Evolutionary conservation across 495 filamentous ascomycete genomes (phyloP).

Genomic region (Staphylotrichum tortipilum): DNA sequence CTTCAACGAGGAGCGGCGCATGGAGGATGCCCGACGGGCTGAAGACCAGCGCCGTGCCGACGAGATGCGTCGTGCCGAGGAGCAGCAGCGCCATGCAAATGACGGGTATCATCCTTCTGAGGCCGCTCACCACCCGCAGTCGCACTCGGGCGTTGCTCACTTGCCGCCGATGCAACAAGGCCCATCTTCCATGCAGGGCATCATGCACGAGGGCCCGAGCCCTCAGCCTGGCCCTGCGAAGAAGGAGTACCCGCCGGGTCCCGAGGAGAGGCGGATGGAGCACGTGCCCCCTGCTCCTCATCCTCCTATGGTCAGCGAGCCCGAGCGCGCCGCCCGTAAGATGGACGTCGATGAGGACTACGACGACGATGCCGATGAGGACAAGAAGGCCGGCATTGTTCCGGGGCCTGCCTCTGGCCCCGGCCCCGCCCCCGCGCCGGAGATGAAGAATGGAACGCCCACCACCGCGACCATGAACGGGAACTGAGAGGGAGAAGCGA

Average conservation of each 20-base stretch:
- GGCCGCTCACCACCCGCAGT: constrained; percentile 76
- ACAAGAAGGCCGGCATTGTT: constrained; percentile 48
- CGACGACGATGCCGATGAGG: constrained; percentile 82
- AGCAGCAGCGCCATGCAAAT: constrained; percentile 61
- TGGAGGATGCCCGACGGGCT: constrained; percentile 32
- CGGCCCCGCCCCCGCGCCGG: constrained; percentile 22
- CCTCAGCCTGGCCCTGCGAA: constrained; percentile 39
- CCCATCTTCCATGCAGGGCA: constrained; percentile 47
- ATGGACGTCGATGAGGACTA: constrained; percentile 98
- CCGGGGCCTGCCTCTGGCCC: constrained; percentile 25
- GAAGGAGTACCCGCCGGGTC: constrained; percentile 51
- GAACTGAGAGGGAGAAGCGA: too few species aligned
- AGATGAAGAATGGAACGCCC: constrained; percentile 40
- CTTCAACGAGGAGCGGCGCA: constrained; percentile 44
- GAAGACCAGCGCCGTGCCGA: constrained; percentile 46
- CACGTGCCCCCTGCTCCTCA: constrained; percentile 41
- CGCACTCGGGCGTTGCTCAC: constrained; percentile 58
- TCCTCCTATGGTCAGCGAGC: constrained; percentile 43
- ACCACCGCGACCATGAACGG: constrained; percentile 38
- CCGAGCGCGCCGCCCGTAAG: constrained; percentile 79
- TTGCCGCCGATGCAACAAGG: constrained; percentile 59
- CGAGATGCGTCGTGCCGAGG: constrained; percentile 40
- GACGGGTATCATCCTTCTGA: constrained; percentile 84
- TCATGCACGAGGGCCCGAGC: constrained; percentile 42
- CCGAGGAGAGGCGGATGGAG: constrained; percentile 40